Evolutionary conservation across 2,329 filamentous ascomycete species (phyloP).

Genomic region (Rhexocercosporidium sp.): DNA sequence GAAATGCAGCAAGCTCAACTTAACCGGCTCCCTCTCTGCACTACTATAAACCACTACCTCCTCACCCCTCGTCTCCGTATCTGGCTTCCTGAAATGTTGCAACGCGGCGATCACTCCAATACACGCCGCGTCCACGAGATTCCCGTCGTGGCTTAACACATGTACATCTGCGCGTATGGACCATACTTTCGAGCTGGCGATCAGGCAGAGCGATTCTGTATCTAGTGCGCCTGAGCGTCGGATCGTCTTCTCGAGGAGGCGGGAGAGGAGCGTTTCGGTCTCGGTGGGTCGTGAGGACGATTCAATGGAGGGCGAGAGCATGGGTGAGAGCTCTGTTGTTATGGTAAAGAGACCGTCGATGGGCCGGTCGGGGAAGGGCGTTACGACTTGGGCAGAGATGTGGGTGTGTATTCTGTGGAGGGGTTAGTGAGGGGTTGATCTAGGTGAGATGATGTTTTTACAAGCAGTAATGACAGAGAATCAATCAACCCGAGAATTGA

Average conservation of each 20-base stretch:
- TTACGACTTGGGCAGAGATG: conserved; percentile 85
- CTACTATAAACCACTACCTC: conserved; percentile 82
- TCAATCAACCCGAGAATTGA: not conserved
- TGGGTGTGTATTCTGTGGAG: conserved; percentile 74
- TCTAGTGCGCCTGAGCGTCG: conserved; percentile 91
- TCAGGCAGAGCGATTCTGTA: conserved; percentile 92
- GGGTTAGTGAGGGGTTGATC: conserved; percentile 12
- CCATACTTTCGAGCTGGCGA: conserved; percentile 91
- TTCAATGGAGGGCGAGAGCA: conserved; percentile 91
- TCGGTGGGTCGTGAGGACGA: conserved; percentile 81
- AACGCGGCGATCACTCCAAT: conserved; percentile 87
- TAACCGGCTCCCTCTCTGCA: conserved; percentile 87
- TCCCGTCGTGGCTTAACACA: conserved; percentile 88
- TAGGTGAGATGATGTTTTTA: not conserved
- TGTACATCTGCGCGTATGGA: conserved; percentile 90
- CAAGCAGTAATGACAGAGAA: not conserved
- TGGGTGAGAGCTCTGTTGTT: conserved; percentile 86
- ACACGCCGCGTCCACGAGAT: conserved; percentile 84
- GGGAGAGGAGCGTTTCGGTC: conserved; percentile 82
- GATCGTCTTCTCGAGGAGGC: conserved; percentile 91
- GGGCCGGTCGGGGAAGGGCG: conserved; percentile 84
- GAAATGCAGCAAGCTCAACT: conserved; percentile 88
- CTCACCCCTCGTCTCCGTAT: conserved; percentile 85
- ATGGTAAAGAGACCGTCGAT: conserved; percentile 97
- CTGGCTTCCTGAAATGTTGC: conserved; percentile 88